A percentile compares a stretch with the other conserved stretches of the same genome.
Conservation (phyloP, 768 basidiomycete species). For the Strobilomyces confusus region DNA sequence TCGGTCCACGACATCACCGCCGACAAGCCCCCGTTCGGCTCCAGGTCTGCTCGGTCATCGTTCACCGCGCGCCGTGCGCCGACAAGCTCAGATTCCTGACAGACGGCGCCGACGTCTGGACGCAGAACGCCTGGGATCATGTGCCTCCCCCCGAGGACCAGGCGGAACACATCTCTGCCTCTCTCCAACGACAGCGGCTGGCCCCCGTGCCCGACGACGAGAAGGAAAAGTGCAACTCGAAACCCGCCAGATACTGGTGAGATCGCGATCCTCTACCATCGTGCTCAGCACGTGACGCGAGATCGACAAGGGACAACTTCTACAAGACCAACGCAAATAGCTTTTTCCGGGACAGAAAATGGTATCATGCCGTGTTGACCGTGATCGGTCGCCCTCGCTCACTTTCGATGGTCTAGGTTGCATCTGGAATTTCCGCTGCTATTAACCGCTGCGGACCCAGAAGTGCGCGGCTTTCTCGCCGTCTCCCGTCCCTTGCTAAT, state of each 20-base stretch:
- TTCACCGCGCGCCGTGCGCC: not conserved
- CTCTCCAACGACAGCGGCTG: conserved; percentile 64
- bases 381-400: not conserved
- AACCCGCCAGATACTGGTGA: conserved; percentile 71
- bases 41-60: conserved; percentile 41
- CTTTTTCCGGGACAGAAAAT: conserved; percentile 94
- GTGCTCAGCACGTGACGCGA: conserved; percentile 23
- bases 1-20: conserved; percentile 60
- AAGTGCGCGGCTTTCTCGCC: conserved; percentile 40
- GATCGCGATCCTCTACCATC: conserved; percentile 24
- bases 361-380: conserved; percentile 37
- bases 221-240: conserved; percentile 66
- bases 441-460: conserved; percentile 58
- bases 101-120: conserved; percentile 71
- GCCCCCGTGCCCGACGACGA: conserved; percentile 75
- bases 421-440: conserved; percentile 95
- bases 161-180: conserved; percentile 61
- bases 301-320: conserved; percentile 77
- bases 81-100: conserved; percentile 55
- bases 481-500: not conserved
- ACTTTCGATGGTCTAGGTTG: conserved; percentile 50
- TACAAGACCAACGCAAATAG: conserved; percentile 82
- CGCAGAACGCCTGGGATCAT: conserved; percentile 90
- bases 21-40: conserved; percentile 66
- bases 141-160: conserved; percentile 83